These are phyloP conservation scores for Myxozyma vanderwaltii DNA, from an alignment of 805 yeast genomes.

Conservation along the genomic window DNA sequence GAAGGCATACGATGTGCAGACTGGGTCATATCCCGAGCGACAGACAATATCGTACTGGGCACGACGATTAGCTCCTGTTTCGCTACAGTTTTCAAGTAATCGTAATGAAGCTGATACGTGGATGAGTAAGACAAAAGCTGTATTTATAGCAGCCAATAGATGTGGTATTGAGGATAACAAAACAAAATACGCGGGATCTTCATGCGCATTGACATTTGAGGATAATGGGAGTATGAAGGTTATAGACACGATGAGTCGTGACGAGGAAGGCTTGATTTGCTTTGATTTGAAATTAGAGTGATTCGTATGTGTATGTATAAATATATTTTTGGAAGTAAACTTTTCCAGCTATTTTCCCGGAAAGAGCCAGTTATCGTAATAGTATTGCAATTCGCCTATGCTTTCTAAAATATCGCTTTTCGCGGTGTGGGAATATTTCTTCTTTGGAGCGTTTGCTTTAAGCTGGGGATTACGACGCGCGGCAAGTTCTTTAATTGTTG, in stretches of 20 bases:
- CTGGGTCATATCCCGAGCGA: constrained; percentile 46
- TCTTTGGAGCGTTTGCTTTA: constrained; percentile 59
- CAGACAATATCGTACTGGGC: constrained; percentile 74
- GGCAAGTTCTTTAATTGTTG: constrained; percentile 80
- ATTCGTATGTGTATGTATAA: too few relatives aligned
- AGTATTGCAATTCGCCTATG: constrained; percentile 79
- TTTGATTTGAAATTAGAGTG: constrained; percentile 6
- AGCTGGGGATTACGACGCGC: constrained; percentile 72
- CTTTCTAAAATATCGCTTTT: constrained; percentile 85
- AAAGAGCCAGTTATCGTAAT: constrained; percentile 59
- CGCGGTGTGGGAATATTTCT: constrained; percentile 81
- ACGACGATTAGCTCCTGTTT: constrained; percentile 64
- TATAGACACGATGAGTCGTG: not conserved
- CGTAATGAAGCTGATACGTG: too few relatives aligned
- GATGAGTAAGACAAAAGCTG: constrained; percentile 34
- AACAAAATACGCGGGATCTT: constrained; percentile 62
- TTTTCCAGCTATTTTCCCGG: not conserved
- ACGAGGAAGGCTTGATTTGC: constrained; percentile 16
- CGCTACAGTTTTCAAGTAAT: constrained; percentile 43
- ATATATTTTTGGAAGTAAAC: not conserved
- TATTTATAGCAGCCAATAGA: constrained; percentile 66
- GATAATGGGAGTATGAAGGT: constrained; percentile 7
- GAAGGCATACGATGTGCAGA: not conserved
- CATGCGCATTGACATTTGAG: constrained; percentile 41
- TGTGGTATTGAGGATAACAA: constrained; percentile 68